Conservation (phyloP, 441 rosid genomes). For the Croton setiger region DNA sequence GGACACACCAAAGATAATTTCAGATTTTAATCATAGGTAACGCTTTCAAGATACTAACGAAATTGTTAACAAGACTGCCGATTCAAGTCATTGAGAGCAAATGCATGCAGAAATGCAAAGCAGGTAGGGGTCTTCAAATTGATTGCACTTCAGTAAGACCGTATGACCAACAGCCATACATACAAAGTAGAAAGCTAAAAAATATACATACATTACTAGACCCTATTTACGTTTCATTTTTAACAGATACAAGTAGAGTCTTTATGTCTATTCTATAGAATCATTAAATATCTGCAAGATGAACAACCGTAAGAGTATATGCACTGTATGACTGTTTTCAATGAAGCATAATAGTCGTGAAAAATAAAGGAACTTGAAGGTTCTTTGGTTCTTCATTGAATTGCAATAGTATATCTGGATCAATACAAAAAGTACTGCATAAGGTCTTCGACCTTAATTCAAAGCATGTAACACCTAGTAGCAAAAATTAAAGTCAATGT, state of each 20-base stretch:
- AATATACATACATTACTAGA: neutral
- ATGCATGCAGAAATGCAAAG: neutral
- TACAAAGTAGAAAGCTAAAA: neutral
- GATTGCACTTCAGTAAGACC: too few relatives aligned
- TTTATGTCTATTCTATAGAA: neutral
- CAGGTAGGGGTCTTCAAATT: neutral
- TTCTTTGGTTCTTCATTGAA: neutral
- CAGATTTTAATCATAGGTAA: too few relatives aligned
- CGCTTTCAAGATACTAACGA: neutral
- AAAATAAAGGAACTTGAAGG: neutral
- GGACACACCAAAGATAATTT: too few relatives aligned
- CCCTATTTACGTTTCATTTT: neutral
- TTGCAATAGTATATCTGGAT: neutral
- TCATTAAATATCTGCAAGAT: neutral
- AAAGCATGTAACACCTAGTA: neutral
- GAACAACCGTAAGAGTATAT: neutral
- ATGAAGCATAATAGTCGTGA: neutral
- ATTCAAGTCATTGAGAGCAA: neutral
- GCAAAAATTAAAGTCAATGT: neutral
- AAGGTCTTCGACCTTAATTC: neutral
- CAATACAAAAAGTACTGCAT: neutral
- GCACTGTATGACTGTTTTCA: neutral
- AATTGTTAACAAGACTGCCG: neutral
- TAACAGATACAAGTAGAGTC: neutral
- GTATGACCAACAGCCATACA: neutral